Base-by-base conservation (phyloP, 2,329 filamentous ascomycete species). In the Pseudomassariella vexata region DNA sequence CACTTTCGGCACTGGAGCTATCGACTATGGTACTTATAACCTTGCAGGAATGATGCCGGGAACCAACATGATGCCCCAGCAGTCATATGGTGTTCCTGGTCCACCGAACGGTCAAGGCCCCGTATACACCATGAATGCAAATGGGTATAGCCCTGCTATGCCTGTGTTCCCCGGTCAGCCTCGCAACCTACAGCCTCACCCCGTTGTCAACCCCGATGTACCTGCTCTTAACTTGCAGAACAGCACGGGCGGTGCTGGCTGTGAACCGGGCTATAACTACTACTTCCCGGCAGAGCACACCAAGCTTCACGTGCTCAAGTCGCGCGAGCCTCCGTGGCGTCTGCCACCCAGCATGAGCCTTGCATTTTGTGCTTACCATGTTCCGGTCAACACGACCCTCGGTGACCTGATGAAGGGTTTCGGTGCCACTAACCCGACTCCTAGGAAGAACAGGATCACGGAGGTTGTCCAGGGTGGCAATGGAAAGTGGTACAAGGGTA, bases 241-340 rank as follows among this genome's bases (percentile, higher is more conserved):
- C 54, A 64, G 67, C 0, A 71, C 70, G 0, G 72, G 76, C 26
- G 73, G 73, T 15, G 61, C 68, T 1, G 73, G 75, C 24, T 70
- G 70, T 38, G 76, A 79, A 44, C 73, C 71, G 0, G 77, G 75
- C 2, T 81, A 78, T 58, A 75, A 76, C 56, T 76, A 78, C 53
- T 68, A 79, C 47, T 80, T 79, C 54, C 66, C 73, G 0, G 45
- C 57, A 0, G 63, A 72, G 40, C 72, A 79, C 50, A 74, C 72
- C 19, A 78, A 74, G 41, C 58, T 79, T 6, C 73, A 79, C 43
- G 60, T 81, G 3, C 65, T 82, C 52, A 68, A 67, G 40, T 63
- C 65, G 7, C 45, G 54, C 11, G 60, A 50, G 0, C 60, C 69
- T 0, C 76, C 76, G 0, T 80, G 76, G 76, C 63, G 69, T 41